Evolutionary conservation across 2,329 filamentous ascomycete genomes (phyloP).

Genomic region (Claviceps paspali): DNA sequence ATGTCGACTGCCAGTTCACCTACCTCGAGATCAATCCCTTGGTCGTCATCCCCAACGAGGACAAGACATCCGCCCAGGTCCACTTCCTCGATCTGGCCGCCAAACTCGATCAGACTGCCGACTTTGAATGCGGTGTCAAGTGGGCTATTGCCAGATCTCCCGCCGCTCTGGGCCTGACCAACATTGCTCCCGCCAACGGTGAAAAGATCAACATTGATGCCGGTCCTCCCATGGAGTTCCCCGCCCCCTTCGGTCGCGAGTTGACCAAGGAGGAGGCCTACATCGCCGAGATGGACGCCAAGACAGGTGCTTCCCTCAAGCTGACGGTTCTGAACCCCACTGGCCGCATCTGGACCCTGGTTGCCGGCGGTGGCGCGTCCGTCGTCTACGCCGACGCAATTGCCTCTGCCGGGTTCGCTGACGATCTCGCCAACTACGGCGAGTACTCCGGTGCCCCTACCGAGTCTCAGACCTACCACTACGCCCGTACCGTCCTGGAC

Average conservation of each 20-base stretch:
- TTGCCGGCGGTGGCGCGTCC: conserved; percentile 97
- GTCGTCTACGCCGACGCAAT: conserved; percentile 99
- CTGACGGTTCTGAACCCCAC: conserved; percentile 85
- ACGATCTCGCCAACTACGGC: conserved; percentile 97
- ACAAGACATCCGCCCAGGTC: conserved; percentile 82
- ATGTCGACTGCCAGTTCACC: conserved; percentile 99
- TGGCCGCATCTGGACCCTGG: conserved; percentile 94
- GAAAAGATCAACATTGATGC: conserved; percentile 85
- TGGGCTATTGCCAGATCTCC: conserved; percentile 94
- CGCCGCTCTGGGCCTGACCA: conserved; percentile 70
- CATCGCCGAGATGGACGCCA: conserved; percentile 96
- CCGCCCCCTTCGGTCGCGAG: conserved; percentile 95
- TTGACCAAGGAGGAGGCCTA: conserved; percentile 98
- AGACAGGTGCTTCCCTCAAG: conserved; percentile 98
- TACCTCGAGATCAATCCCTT: conserved; percentile 99
- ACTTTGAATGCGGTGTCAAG: conserved; percentile 98
- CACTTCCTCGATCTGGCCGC: conserved; percentile 97
- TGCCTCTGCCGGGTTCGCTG: conserved; percentile 85
- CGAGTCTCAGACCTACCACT: conserved; percentile 98
- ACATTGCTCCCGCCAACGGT: conserved; percentile 44
- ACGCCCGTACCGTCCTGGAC: conserved; percentile 90
- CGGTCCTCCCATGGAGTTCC: conserved; percentile 97
- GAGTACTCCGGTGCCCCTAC: conserved; percentile 99
- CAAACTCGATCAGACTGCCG: conserved; percentile 97
- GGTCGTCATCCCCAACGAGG: conserved; percentile 89